phyloP scores from a whole-genome alignment of 257 asterid genomes.

The Solanum neorickii region DNA sequence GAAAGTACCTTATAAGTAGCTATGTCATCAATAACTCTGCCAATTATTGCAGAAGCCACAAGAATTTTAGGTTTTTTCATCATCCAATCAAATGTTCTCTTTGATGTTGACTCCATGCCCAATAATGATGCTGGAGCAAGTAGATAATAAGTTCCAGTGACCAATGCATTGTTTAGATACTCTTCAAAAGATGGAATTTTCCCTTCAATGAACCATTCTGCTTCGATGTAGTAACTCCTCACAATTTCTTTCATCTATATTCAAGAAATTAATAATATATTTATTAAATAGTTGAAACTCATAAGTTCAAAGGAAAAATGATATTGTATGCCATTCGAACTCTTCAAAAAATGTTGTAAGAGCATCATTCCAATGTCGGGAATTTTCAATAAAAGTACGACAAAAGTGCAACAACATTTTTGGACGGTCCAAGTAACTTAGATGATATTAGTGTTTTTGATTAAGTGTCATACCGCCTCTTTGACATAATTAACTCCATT shows the following conservation, averaged over 20 bases:
- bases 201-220: slow-evolving; percentile 37
- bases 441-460: background rate
- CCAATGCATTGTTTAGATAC: slow-evolving; percentile 22
- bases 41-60: background rate
- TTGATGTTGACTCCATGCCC: slow-evolving; percentile 6
- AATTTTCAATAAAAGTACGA: no score
- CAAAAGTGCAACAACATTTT: background rate
- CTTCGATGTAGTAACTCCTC: slow-evolving; percentile 29
- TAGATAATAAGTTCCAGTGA: slow-evolving; percentile 23
- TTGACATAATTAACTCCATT: background rate
- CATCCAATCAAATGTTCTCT: slow-evolving; percentile 4
- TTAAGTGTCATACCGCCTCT: background rate
- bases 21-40: slow-evolving; percentile 22
- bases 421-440: no score
- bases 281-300: background rate
- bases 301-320: background rate
- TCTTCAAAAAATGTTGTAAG: background rate
- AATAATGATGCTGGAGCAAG: slow-evolving; percentile 22
- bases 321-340: no score
- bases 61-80: background rate
- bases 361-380: background rate
- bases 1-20: slow-evolving; percentile 24
- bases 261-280: background rate
- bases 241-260: slow-evolving; percentile 32
- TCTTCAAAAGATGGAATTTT: slow-evolving; percentile 29